These are phyloP conservation scores for Astrocystis sublimbata DNA, from an alignment of 495 filamentous ascomycete genomes.

Conservation along the genomic window DNA sequence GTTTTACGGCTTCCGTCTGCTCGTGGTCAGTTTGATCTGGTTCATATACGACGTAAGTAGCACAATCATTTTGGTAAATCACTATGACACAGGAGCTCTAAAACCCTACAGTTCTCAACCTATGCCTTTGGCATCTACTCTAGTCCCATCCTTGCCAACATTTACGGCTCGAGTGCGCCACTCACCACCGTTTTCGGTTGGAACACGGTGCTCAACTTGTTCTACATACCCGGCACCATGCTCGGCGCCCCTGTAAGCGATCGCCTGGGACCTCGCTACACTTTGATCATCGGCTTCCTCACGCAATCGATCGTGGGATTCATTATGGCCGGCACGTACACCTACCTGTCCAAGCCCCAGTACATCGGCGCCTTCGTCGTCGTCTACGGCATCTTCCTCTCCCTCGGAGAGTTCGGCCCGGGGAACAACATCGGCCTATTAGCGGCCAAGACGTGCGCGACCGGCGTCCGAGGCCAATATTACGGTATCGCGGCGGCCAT, in stretches of 20 bases:
- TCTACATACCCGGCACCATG: constrained; percentile 82
- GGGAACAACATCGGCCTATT: constrained; percentile 90
- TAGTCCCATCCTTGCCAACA: constrained; percentile 65
- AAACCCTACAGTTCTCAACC: constrained; percentile 56
- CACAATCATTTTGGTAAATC: background rate
- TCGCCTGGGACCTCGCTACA: constrained; percentile 70
- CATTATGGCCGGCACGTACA: constrained; percentile 80
- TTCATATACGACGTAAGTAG: constrained; percentile 75
- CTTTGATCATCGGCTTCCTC: constrained; percentile 65
- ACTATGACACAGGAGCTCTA: constrained; percentile 11
- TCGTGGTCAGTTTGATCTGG: constrained; percentile 79
- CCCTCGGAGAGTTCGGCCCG: constrained; percentile 81
- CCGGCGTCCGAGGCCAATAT: constrained; percentile 84
- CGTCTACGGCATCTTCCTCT: constrained; percentile 76
- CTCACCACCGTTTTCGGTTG: constrained; percentile 80
- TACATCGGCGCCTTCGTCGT: constrained; percentile 77
- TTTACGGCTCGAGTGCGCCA: constrained; percentile 56
- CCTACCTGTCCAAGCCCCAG: constrained; percentile 56
- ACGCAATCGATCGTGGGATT: constrained; percentile 78
- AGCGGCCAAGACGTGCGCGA: constrained; percentile 85
- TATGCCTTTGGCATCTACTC: constrained; percentile 84
- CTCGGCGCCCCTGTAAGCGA: constrained; percentile 74
- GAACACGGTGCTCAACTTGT: constrained; percentile 80
- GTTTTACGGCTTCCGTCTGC: constrained; percentile 64
- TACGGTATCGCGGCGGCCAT: constrained; percentile 85